These are phyloP conservation scores for Remersonia thermophila DNA, from an alignment of 2,329 filamentous ascomycete species.

Conservation along the genomic window DNA sequence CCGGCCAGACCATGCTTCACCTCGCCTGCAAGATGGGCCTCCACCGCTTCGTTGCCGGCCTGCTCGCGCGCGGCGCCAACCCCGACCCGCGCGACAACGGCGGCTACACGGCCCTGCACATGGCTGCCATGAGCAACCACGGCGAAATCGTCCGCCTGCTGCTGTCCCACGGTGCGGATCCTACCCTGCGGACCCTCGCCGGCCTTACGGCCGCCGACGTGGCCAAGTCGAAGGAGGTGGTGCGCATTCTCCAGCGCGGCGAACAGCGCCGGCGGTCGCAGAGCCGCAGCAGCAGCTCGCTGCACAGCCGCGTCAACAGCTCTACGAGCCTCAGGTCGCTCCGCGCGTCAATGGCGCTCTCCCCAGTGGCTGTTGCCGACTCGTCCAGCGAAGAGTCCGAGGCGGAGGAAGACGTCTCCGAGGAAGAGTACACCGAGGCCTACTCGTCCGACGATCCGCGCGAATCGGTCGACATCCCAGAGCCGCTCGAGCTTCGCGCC, in stretches of 20 bases:
- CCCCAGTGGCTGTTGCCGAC: slow-evolving; percentile 26
- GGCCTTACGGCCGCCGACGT: slow-evolving; percentile 62
- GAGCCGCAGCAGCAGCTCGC: slow-evolving; percentile 43
- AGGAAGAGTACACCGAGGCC: slow-evolving; percentile 29
- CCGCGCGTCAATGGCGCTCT: slow-evolving; percentile 43
- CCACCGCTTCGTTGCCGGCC: slow-evolving; percentile 61
- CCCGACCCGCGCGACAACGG: slow-evolving; percentile 63
- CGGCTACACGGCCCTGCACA: slow-evolving; percentile 71
- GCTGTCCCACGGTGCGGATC: slow-evolving; percentile 60
- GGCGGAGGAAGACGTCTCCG: slow-evolving; percentile 27
- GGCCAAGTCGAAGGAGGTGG: slow-evolving; percentile 50
- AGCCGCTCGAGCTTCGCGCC: slow-evolving; percentile 21
- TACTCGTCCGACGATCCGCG: slow-evolving; percentile 24
- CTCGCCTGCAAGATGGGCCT: slow-evolving; percentile 65
- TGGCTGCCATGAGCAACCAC: slow-evolving; percentile 66
- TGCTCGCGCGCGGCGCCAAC: slow-evolving; percentile 67
- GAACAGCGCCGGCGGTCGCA: slow-evolving; percentile 52
- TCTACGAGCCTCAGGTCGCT: slow-evolving; percentile 46
- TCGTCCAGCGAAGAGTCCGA: slow-evolving; percentile 28
- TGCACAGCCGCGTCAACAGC: slow-evolving; percentile 53
- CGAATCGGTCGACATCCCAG: too few relatives aligned
- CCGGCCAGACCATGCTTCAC: slow-evolving; percentile 72
- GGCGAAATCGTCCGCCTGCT: slow-evolving; percentile 64
- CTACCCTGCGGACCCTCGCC: slow-evolving; percentile 54
- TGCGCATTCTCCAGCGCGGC: slow-evolving; percentile 49